A percentile compares a stretch with the other conserved stretches of the same genome.
Conservation (phyloP, 768 basidiomycete genomes). For the Mrakia gelida region DNA sequence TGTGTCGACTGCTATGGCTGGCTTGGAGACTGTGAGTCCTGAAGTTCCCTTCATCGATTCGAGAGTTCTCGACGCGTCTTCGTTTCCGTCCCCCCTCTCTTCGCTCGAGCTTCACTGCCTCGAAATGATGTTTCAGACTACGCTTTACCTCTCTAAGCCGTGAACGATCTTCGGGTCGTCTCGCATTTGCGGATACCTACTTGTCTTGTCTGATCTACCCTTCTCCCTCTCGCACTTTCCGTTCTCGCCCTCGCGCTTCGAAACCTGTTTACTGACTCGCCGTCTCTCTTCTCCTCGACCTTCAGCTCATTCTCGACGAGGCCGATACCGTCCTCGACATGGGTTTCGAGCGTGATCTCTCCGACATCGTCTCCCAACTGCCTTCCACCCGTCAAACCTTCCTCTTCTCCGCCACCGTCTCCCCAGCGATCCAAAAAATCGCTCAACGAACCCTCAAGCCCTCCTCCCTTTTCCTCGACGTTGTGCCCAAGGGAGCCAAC, state of each 20-base stretch:
- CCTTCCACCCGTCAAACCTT: conserved; percentile 77
- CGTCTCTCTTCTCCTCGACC: neutral
- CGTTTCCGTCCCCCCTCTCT: neutral
- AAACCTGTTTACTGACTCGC: neutral
- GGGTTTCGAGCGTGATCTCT: conserved; percentile 85
- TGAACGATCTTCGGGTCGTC: conserved; percentile 10
- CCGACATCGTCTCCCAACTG: conserved; percentile 62
- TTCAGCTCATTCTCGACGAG: conserved; percentile 81
- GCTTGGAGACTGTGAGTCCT: conserved; percentile 57
- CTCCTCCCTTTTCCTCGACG: conserved; percentile 69
- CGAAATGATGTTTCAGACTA: conserved; percentile 16
- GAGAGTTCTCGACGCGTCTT: neutral
- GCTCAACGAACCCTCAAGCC: conserved; percentile 58
- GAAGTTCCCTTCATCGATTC: neutral
- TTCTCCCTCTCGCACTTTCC: neutral
- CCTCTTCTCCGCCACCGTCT: conserved; percentile 85
- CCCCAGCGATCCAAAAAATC: conserved; percentile 64
- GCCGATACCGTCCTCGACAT: conserved; percentile 86
- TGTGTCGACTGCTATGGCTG: conserved; percentile 54
- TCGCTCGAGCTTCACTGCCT: neutral
- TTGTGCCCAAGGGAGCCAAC: conserved; percentile 57
- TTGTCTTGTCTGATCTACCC: conserved; percentile 5
- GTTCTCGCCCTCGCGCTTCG: neutral
- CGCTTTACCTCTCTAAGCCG: conserved; percentile 22
- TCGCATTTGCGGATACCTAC: neutral